These are phyloP conservation scores for Penicillium hesseltinei DNA, from an alignment of 2,329 filamentous ascomycete species.

Conservation along the genomic window DNA sequence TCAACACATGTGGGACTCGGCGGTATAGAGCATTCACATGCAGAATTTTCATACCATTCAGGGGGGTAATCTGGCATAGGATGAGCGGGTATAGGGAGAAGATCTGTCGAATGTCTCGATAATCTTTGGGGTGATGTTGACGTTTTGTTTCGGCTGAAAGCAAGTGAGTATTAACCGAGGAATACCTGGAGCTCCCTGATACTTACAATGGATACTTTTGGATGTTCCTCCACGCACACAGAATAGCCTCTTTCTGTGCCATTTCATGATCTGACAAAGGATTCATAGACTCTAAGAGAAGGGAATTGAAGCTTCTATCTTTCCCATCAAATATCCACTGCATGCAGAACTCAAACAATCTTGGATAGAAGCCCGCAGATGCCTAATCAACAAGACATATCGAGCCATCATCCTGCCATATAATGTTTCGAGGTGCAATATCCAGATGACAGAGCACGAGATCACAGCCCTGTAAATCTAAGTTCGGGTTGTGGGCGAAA, in stretches of 20 bases:
- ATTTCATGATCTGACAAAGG: conserved; percentile 2
- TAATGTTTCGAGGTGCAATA: conserved; percentile 21
- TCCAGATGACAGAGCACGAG: conserved; percentile 17
- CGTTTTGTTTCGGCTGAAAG: not conserved
- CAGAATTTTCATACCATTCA: not conserved
- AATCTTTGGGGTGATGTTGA: not conserved
- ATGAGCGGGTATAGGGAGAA: not conserved
- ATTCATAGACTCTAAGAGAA: conserved; percentile 3
- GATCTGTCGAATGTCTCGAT: not conserved
- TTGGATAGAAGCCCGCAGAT: conserved; percentile 24
- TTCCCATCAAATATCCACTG: conserved; percentile 12
- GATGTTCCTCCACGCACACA: conserved; percentile 6
- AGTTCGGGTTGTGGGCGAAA: conserved; percentile 8
- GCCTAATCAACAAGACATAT: conserved; percentile 26
- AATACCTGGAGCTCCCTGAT: not conserved
- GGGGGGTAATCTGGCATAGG: not conserved
- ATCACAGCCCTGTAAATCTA: conserved; percentile 2
- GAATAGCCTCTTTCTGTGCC: conserved; percentile 3
- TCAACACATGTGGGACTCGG: not conserved
- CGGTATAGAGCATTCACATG: not conserved
- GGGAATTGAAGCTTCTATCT: conserved; percentile 4
- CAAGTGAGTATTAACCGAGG: not conserved
- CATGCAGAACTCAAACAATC: conserved; percentile 23
- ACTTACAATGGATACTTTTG: conserved; percentile 12
- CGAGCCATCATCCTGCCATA: conserved; percentile 22